phyloP scores from a whole-genome alignment of 345 rosid species.

The Kandelia obovata region DNA sequence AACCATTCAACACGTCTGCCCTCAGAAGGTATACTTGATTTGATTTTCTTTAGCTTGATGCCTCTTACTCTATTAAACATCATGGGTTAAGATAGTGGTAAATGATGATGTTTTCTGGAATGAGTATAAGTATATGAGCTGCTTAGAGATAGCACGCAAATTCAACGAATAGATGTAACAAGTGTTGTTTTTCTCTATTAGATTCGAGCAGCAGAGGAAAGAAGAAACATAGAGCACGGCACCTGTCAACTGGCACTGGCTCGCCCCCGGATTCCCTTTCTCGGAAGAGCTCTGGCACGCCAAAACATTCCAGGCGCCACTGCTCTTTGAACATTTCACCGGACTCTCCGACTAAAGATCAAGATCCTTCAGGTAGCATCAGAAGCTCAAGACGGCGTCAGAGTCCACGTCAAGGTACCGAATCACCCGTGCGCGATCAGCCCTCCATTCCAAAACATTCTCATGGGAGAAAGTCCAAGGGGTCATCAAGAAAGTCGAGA shows the following conservation, averaged over 20 bases:
- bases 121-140: not conserved
- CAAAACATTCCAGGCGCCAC: constrained; percentile 37
- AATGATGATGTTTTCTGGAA: no score
- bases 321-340: constrained; percentile 20
- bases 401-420: constrained; percentile 10
- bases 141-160: not conserved
- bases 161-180: not conserved
- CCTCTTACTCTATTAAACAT: not conserved
- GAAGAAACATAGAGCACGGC: constrained; percentile 36
- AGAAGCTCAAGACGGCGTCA: constrained; percentile 13
- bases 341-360: constrained; percentile 29
- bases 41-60: not conserved
- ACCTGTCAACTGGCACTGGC: constrained; percentile 11
- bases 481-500: constrained; percentile 14
- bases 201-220: constrained; percentile 27
- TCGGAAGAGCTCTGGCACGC: constrained; percentile 16
- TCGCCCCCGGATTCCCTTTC: constrained; percentile 17
- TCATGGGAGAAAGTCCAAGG: constrained; percentile 20
- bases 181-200: constrained; percentile 8
- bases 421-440: constrained; percentile 18
- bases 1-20: constrained; percentile 1
- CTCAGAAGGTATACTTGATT: constrained; percentile 27
- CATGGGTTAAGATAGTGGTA: not conserved
- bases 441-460: constrained; percentile 25
- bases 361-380: not conserved